Conservation (phyloP, 305 asterid species). For the Solanum hybrid region DNA sequence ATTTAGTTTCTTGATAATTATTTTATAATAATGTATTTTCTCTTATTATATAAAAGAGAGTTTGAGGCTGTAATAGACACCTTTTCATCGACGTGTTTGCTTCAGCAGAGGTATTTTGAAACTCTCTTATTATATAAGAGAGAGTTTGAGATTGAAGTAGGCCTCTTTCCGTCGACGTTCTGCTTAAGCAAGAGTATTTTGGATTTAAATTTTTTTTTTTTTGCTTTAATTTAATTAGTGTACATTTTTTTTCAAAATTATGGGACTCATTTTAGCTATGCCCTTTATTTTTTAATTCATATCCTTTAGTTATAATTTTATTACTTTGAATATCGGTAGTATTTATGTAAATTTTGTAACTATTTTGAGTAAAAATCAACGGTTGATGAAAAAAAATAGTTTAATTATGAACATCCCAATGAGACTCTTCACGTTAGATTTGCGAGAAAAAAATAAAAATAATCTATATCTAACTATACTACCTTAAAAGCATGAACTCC, state of each 20-base stretch:
- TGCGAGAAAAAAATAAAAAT: neutral
- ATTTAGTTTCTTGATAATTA: neutral
- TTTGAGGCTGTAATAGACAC: neutral
- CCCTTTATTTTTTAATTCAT: no score
- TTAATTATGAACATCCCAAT: neutral
- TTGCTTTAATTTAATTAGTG: no score
- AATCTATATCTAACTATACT: no score
- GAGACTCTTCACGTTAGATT: neutral
- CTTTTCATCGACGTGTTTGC: no score
- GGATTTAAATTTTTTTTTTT: neutral
- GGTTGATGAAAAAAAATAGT: neutral
- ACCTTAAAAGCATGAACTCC: no score
- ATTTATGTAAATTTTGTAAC: no score
- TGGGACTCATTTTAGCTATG: neutral
- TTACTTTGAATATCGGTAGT: no score
- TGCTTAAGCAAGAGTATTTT: neutral
- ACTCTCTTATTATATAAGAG: neutral
- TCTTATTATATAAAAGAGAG: no score
- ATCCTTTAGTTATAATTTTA: neutral
- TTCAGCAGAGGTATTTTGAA: neutral
- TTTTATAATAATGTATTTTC: neutral
- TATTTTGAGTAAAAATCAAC: neutral
- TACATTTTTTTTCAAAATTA: no score
- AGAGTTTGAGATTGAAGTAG: neutral
- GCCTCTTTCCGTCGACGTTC: neutral